Evolutionary conservation across 83 land plant genomes (phyloP), one percentile per base, ranked within the genome.

Genomic region (Picea abies): DNA sequence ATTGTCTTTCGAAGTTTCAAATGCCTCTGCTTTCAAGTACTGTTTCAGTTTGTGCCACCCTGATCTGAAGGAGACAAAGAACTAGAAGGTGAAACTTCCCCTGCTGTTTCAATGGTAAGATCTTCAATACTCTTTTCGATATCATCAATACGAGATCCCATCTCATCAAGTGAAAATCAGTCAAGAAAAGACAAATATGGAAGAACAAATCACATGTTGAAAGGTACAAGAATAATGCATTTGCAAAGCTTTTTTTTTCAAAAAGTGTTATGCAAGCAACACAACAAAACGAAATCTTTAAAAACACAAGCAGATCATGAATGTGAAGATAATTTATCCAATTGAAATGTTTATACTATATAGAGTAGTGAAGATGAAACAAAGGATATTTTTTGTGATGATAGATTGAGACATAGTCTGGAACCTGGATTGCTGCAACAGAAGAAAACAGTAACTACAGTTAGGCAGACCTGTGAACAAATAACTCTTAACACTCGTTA

Each of bases 91-190:
- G 92, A 83, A 69, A 83, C 83, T 32, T 91, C 98, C 62, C 76
- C 83, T 0, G 94, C 92, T 81, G 92, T 88, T 90, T 95, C 99
- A 19, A 89, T 86, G 80, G 87, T 89, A 8, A 95, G 90, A 39
- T 93, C 95, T 39, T 92, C 89, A 85, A 97, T 92, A 93, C 98
- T 97, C 85, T 92, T 91, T 90, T 97, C 99, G 85, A 97, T 60
- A 39, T 97, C 95, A 77, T 95, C 94, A 82, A 97, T 97, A 72
- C 92, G 90, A 63, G 73, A 78, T 6, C 96, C 99, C 98, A 97
- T 93, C 79, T 97, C 99, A 83, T 97, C 99, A 84, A 97, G 98
- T 94, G 84, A 69, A 49, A 10, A 4, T 12, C 35, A 78, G 90
- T 91, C 79, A 91, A 91, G 83, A 84, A 84, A 25, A 60, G 17